Evolutionary conservation across 129 eudicot genomes (phyloP), one percentile per base, ranked within the genome.

Genomic region (Erigeron canadensis): DNA sequence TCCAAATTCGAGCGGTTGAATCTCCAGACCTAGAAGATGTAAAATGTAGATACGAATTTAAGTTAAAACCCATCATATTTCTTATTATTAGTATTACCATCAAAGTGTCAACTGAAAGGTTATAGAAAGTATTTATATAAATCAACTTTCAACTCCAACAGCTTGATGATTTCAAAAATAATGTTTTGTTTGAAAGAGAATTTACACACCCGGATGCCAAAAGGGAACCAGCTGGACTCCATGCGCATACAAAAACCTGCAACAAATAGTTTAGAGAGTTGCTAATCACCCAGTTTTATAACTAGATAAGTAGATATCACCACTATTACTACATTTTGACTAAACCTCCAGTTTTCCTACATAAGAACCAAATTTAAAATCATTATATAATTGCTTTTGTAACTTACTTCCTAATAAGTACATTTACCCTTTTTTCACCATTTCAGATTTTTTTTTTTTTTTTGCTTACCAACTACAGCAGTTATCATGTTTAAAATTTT

Each of bases 231-330:
- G 82, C 66, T 46, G 98, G 96, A 80, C 92, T 89, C 98, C 98
- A 92, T 7, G 98, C 91, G 63, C 98, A 92, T 18, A 88, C 96
- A 79, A 88, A 92, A 81, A 92, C 98, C 98, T 92, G 87, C 23
- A 54, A 79, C 50, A 18, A 71, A 58, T 44, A 50, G 63, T 11
- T 23, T 58, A 58, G 37, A 42, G 21, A 55, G 58, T 12, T 10
- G 5, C 55, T 55, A 56, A 70, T 63, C 71, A 63, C 21, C 17
- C 42, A 57, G 47, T 68, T 1, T 34, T 13, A 4, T 61, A 21
- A 59, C 64, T 11, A 28, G 3, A 4, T 61, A 21, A 59, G 40
- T 11, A 28, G 3, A 59, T 23, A 23, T 59, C 42, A 59, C 7
- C 42, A 41, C 16, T 58, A 28, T 28, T 28, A 28, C 34, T 28